Conservation (phyloP, 192 early-diverging fungal species). For the Globomyces pollinis-pini region DNA sequence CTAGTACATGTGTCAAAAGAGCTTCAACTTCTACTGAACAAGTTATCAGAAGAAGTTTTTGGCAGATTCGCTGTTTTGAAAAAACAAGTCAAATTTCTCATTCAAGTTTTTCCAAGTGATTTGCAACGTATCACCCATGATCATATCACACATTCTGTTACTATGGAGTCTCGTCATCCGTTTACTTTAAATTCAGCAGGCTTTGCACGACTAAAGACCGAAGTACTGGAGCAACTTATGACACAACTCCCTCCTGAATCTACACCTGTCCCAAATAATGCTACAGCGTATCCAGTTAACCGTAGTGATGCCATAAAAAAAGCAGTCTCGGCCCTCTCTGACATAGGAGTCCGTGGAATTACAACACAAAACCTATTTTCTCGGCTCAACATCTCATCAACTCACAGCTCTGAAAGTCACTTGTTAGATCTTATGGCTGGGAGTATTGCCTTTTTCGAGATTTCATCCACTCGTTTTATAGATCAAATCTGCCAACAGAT, state of each 20-base stretch:
- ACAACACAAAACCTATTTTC: slow-evolving; percentile 21
- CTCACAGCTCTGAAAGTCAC: slow-evolving; percentile 10
- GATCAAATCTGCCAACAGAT: slow-evolving; percentile 34
- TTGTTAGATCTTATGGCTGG: slow-evolving; percentile 33
- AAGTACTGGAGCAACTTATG: not conserved
- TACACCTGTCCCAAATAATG: not conserved
- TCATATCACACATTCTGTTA: slow-evolving; percentile 19
- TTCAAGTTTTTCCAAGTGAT: slow-evolving; percentile 36
- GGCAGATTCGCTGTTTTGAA: slow-evolving; percentile 34
- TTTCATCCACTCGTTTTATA: slow-evolving; percentile 21
- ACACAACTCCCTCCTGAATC: slow-evolving; percentile 12
- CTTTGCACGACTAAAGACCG: slow-evolving; percentile 22
- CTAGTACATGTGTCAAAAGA: slow-evolving; percentile 25
- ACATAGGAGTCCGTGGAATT: slow-evolving; percentile 29
- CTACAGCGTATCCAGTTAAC: not conserved
- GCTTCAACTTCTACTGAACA: slow-evolving; percentile 22
- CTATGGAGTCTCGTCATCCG: slow-evolving; percentile 33
- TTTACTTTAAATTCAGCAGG: slow-evolving; percentile 37
- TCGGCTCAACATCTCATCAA: slow-evolving; percentile 16
- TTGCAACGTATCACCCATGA: slow-evolving; percentile 32
- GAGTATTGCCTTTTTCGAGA: slow-evolving; percentile 27
- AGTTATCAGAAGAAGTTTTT: slow-evolving; percentile 38
- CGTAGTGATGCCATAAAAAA: slow-evolving; percentile 14
- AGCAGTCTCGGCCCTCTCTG: slow-evolving; percentile 31
- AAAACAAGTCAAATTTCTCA: slow-evolving; percentile 35